Evolutionary conservation across 768 basidiomycete genomes (phyloP).

Genomic region (Podaxis sp.): DNA sequence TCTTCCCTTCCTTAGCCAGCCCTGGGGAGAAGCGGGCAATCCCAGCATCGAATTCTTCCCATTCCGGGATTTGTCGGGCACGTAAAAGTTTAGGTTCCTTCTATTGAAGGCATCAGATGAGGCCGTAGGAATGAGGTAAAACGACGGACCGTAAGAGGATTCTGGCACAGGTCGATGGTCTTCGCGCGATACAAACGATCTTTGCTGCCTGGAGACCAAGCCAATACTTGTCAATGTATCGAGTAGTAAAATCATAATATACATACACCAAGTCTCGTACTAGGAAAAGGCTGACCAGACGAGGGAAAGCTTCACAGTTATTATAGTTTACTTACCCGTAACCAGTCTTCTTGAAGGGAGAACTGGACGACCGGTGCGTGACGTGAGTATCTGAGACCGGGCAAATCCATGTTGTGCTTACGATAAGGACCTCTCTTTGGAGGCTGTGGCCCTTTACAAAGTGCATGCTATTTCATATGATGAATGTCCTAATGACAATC

Average conservation of each 20-base stretch:
- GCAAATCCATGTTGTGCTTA: conserved; percentile 39
- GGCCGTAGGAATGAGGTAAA: not conserved
- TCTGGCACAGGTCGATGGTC: conserved; percentile 95
- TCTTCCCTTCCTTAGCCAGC: conserved; percentile 68
- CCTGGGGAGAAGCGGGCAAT: conserved; percentile 80
- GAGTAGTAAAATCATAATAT: not conserved
- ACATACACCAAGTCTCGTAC: conserved; percentile 99
- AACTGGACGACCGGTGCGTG: conserved; percentile 43
- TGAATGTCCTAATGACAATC: too few species aligned
- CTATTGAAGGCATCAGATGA: conserved; percentile 37
- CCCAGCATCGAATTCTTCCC: conserved; percentile 92
- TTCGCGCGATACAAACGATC: conserved; percentile 79
- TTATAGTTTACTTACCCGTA: conserved; percentile 66
- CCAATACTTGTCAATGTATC: not conserved
- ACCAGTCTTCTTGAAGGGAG: conserved; percentile 90
- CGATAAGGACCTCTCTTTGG: conserved; percentile 90
- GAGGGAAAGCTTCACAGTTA: not conserved
- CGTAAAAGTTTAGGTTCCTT: conserved; percentile 96
- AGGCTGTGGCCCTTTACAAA: conserved; percentile 47
- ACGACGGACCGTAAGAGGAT: conserved; percentile 83
- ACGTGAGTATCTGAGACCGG: not conserved
- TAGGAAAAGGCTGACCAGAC: conserved; percentile 26
- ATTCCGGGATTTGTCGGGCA: conserved; percentile 94
- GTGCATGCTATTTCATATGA: too few species aligned
- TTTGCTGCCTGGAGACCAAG: conserved; percentile 60